These are phyloP conservation scores for Neodidymelliopsis sp. DNA, from an alignment of 2,329 filamentous ascomycete genomes.

Conservation along the genomic window DNA sequence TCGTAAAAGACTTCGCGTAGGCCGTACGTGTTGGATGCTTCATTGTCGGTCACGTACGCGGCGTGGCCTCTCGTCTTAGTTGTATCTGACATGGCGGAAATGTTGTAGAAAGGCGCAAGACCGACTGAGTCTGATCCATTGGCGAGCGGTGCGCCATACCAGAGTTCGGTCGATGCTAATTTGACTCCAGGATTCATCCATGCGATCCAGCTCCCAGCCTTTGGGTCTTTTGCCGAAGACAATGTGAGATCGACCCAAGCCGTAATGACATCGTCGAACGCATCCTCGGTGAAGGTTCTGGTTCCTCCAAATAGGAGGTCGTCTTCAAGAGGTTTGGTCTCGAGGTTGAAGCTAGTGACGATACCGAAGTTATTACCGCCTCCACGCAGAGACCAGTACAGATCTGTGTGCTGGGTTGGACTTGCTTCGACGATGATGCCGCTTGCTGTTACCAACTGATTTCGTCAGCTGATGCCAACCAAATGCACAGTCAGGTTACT, in stretches of 20 bases:
- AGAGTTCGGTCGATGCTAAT: too few relatives aligned
- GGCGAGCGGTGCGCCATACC: too few relatives aligned
- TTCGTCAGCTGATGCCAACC: conserved; percentile 23
- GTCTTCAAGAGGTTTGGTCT: conserved; percentile 18
- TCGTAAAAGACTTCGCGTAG: conserved; percentile 21
- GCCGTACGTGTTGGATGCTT: conserved; percentile 5
- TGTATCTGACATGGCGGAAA: too few relatives aligned
- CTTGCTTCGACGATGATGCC: conserved; percentile 30
- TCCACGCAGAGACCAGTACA: conserved; percentile 45
- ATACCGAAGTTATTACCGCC: conserved; percentile 37
- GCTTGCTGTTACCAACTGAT: conserved; percentile 48
- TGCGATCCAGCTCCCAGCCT: conserved; percentile 41
- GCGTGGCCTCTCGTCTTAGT: neutral
- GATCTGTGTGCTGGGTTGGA: conserved; percentile 15
- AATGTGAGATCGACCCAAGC: conserved; percentile 20
- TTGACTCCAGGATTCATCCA: too few relatives aligned
- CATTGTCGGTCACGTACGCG: conserved; percentile 7
- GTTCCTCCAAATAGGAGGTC: conserved; percentile 26
- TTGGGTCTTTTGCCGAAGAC: conserved; percentile 20
- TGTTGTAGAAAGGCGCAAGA: too few relatives aligned
- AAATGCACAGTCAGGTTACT: conserved; percentile 31
- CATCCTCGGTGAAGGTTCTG: conserved; percentile 9
- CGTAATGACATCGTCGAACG: conserved; percentile 21
- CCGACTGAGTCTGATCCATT: too few relatives aligned
- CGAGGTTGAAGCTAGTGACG: conserved; percentile 31